These are phyloP conservation scores for Ziziphus jujuba DNA, from an alignment of 306 rosid species.

Conservation along the genomic window DNA sequence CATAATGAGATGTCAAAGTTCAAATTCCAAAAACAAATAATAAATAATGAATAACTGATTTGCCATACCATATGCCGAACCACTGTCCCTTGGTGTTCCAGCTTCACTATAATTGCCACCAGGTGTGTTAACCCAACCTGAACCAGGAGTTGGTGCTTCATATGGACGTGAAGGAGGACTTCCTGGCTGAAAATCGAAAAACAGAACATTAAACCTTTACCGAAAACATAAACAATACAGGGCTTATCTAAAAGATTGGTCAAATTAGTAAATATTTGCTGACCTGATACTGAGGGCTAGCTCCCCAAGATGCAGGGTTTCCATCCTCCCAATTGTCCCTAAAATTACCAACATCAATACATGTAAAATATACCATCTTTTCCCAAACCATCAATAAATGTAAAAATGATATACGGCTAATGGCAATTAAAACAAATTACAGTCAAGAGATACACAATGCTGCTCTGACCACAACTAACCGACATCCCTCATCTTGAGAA, in stretches of 20 bases:
- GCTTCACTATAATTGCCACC: conserved; percentile 93
- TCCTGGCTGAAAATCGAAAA: conserved; percentile 62
- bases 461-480: background rate
- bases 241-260: background rate
- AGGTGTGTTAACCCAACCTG: conserved; percentile 96
- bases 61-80: conserved; percentile 65
- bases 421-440: background rate
- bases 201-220: background rate
- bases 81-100: conserved; percentile 80
- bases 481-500: background rate
- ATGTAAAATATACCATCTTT: too few species aligned
- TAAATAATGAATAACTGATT: conserved; percentile 1
- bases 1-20: background rate
- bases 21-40: background rate
- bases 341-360: conserved; percentile 30
- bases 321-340: conserved; percentile 99
- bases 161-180: conserved; percentile 90
- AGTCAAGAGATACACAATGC: background rate
- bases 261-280: conserved; percentile 14
- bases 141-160: conserved; percentile 99
- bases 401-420: background rate
- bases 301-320: conserved; percentile 95
- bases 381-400: background rate
- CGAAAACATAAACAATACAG: background rate
- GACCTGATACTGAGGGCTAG: conserved; percentile 97